Conservation (phyloP, 345 rosid species). For the Lepidium didymum region DNA sequence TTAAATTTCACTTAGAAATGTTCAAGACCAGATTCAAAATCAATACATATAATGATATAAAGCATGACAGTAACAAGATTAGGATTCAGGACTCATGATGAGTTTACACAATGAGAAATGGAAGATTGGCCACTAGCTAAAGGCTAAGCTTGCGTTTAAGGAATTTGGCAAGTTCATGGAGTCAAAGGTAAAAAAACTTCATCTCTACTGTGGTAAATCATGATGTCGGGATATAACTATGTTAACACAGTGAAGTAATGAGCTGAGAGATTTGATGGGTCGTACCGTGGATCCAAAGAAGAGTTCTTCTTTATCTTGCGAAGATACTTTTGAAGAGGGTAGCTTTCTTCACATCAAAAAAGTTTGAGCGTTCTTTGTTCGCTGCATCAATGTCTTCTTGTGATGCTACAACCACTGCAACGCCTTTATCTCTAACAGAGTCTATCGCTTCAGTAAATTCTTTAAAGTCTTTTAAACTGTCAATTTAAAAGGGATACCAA, state of each 20-base stretch:
- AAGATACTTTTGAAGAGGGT: background rate
- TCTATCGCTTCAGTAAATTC: conserved; percentile 71
- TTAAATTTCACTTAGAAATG: background rate
- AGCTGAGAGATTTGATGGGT: background rate
- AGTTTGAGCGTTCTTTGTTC: conserved; percentile 46
- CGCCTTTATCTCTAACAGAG: conserved; percentile 56
- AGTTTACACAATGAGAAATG: background rate
- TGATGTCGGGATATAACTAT: background rate
- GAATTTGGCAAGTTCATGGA: background rate
- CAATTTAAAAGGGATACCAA: background rate
- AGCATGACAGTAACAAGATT: background rate
- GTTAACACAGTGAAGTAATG: background rate
- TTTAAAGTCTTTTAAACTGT: conserved; percentile 78
- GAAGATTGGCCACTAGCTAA: background rate
- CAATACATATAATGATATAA: background rate
- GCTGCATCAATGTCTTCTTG: conserved; percentile 73
- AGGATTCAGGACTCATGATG: background rate
- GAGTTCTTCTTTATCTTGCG: background rate
- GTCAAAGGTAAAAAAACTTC: background rate
- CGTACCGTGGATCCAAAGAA: background rate
- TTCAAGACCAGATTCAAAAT: background rate
- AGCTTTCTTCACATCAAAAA: conserved; percentile 61
- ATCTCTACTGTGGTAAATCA: background rate
- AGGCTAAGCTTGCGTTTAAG: background rate
- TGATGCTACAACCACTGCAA: conserved; percentile 72